Evolutionary conservation across 2,329 filamentous ascomycete species (phyloP).

Genomic region (Epichloe bromicola): DNA sequence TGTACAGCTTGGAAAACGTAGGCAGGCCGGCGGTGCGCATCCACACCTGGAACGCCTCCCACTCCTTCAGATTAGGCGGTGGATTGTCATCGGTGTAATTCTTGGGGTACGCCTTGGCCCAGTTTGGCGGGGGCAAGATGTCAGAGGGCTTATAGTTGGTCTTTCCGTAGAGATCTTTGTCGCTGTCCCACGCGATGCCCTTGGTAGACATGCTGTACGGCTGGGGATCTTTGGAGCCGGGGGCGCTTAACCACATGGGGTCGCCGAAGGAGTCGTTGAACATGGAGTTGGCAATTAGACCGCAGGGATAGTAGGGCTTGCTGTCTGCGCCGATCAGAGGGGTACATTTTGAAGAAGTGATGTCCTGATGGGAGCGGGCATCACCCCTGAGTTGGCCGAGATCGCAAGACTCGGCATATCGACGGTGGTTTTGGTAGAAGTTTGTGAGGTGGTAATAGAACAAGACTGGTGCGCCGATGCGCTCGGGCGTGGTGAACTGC

Average conservation of each 20-base stretch:
- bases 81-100: constrained; percentile 52
- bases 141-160: constrained; percentile 52
- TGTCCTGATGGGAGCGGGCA: constrained; percentile 42
- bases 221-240: constrained; percentile 18
- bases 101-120: constrained; percentile 56
- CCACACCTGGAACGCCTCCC: constrained; percentile 92
- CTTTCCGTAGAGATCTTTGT: constrained; percentile 63
- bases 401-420: constrained; percentile 86
- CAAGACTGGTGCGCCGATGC: constrained; percentile 68
- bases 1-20: constrained; percentile 85
- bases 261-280: constrained; percentile 85
- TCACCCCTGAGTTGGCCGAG: constrained; percentile 67
- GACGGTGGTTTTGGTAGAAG: constrained; percentile 97
- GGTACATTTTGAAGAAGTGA: constrained; percentile 59
- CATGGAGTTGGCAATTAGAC: constrained; percentile 87
- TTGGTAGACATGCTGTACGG: constrained; percentile 65
- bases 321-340: constrained; percentile 46
- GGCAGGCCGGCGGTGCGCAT: constrained; percentile 95
- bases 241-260: constrained; percentile 47
- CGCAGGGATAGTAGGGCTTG: constrained; percentile 87
- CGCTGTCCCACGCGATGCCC: constrained; percentile 77
- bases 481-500: constrained; percentile 65
- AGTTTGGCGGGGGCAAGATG: constrained; percentile 77
- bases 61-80: constrained; percentile 58
- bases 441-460: constrained; percentile 95